phyloP scores from a whole-genome alignment of 1,284 basidiomycete species.

The Mycena sp. region DNA sequence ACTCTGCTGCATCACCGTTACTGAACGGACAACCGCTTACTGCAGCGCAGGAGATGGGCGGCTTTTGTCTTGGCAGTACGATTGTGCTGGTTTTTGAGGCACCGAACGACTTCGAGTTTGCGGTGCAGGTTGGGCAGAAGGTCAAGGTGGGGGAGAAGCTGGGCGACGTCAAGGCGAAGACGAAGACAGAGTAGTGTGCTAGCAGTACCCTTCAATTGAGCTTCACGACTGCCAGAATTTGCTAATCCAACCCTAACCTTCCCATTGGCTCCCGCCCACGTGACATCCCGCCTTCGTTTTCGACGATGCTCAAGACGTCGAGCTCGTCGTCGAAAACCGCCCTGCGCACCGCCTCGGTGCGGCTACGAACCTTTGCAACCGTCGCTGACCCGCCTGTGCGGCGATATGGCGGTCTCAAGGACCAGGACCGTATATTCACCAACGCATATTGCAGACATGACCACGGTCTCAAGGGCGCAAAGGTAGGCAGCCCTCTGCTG shows the following conservation, averaged over 20 bases:
- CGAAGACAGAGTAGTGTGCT: no score
- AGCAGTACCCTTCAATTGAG: no score
- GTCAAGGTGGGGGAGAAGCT: constrained; percentile 88
- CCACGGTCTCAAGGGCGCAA: constrained; percentile 89
- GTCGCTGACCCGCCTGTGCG: constrained; percentile 85
- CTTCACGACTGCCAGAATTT: no score
- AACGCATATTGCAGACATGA: constrained; percentile 89
- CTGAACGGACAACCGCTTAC: constrained; percentile 90
- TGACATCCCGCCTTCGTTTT: no score
- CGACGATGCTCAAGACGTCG: constrained; percentile 24
- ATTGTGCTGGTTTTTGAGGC: constrained; percentile 98
- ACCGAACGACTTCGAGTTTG: constrained; percentile 85
- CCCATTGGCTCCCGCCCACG: not conserved
- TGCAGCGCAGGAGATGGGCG: constrained; percentile 96
- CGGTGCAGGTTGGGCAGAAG: constrained; percentile 84
- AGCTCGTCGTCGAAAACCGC: constrained; percentile 21
- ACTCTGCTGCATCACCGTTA: constrained; percentile 82
- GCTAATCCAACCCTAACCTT: no score
- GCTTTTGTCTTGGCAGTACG: constrained; percentile 95
- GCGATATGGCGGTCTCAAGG: constrained; percentile 89
- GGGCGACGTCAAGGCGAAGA: constrained; percentile 56
- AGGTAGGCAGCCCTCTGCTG: constrained; percentile 54
- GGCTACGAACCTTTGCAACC: constrained; percentile 67
- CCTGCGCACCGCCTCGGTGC: constrained; percentile 8
- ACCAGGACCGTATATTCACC: constrained; percentile 94